Evolutionary conservation across 129 eudicot genomes (phyloP), one percentile per base, ranked within the genome.

Genomic region (Erigeron canadensis): DNA sequence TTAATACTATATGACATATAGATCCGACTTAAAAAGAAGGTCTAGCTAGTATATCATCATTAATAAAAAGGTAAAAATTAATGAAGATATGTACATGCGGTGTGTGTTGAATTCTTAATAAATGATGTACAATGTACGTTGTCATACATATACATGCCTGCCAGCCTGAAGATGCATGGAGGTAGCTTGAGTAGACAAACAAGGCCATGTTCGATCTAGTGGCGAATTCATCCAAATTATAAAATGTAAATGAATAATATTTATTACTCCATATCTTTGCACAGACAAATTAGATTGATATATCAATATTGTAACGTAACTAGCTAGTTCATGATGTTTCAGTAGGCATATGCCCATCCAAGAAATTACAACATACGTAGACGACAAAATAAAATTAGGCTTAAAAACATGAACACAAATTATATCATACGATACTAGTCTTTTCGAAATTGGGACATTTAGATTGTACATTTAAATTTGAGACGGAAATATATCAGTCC

Each of bases 161-260:
- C 71, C 72, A 75, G 79, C 66, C 22, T 40, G 72, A 65, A n/a
- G 64, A 75, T 40, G 79, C 57, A 75, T 65, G 79, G 79, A 50
- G 72, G 65, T 64, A 74, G 79, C 72, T 74, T 74, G 72, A 67
- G 10, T 55, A 74, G 65, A 74, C 79, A 74, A 74, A 70, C 71
- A 48, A 64, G 79, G 37, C 65, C 79, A 74, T 41, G 79, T 74
- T 74, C n/a, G n/a, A n/a, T n/a, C 79, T 51, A 5, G 10, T 53
- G 65, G 19, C 54, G 11, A 64, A 42, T 74, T 74, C 79, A 65
- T 64, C 72, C 65, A 54, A 64, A 64, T 56, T n/a, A n/a, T n/a
- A n/a, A 16, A 63, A 18, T 48, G 40, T 48, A 18, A 28, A 51
- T 7, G 3, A 48, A 7, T n/a, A 48, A 7, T n/a, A 46, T 50